Conservation (phyloP, 345 rosid genomes). For the Hibiscus mutabilis region DNA sequence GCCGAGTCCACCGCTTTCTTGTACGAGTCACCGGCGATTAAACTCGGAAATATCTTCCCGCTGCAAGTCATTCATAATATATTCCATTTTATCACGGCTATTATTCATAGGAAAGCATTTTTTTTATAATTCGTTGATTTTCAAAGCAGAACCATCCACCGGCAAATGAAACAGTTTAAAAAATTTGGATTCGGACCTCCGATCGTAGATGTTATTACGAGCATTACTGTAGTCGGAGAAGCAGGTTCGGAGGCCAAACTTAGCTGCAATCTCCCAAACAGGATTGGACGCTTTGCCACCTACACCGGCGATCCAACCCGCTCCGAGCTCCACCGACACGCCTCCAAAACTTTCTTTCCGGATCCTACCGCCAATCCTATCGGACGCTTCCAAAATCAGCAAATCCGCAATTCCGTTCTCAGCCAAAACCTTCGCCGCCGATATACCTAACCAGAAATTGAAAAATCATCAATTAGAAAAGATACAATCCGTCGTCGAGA, state of each 20-base stretch:
- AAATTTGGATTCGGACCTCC: constrained; percentile 34
- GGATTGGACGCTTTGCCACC: constrained; percentile 81
- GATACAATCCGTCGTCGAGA: neutral
- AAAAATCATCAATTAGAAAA: neutral
- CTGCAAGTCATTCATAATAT: constrained; percentile 27
- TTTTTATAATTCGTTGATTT: neutral
- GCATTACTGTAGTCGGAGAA: constrained; percentile 96
- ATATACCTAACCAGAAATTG: constrained; percentile 38
- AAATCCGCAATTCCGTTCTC: constrained; percentile 76
- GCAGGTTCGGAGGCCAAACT: constrained; percentile 65
- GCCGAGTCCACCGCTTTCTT: constrained; percentile 85
- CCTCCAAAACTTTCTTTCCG: constrained; percentile 69
- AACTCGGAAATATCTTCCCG: constrained; percentile 78
- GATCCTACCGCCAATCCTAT: constrained; percentile 87
- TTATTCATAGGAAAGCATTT: neutral
- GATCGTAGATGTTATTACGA: constrained; percentile 87
- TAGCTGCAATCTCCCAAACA: constrained; percentile 71
- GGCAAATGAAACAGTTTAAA: neutral
- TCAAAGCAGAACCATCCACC: neutral
- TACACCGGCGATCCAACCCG: constrained; percentile 98
- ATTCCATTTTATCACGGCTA: neutral
- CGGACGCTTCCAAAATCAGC: constrained; percentile 77
- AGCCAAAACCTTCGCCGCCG: constrained; percentile 72
- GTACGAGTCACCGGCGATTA: constrained; percentile 85
- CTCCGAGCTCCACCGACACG: constrained; percentile 87